Evolutionary conservation across 1,284 basidiomycete genomes (phyloP).

Genomic region (Malassezia obtusa): DNA sequence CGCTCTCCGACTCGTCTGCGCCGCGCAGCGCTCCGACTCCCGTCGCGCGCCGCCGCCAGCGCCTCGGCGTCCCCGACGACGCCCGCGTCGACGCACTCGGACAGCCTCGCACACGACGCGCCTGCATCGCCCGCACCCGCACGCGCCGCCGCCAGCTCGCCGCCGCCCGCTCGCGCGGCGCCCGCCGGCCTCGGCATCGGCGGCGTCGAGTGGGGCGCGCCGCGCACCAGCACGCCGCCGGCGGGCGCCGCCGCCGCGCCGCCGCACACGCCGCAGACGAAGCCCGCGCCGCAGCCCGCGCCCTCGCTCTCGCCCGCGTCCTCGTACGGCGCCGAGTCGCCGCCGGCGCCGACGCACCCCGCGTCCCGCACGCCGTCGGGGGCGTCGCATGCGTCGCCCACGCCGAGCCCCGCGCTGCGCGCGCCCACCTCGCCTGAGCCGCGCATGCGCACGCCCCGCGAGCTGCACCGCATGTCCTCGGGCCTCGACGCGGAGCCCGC

Average conservation of each 20-base stretch:
- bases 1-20: slow-evolving; percentile 3
- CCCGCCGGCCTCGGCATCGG: background rate
- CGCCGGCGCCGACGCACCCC: background rate
- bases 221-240: no score
- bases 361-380: background rate
- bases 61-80: background rate
- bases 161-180: background rate
- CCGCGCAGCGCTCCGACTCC: background rate
- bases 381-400: no score
- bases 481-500: no score
- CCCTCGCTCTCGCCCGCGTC: no score
- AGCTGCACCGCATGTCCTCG: background rate
- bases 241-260: no score
- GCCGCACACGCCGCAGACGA: no score
- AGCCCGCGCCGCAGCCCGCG: no score
- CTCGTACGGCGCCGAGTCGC: background rate
- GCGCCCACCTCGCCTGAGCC: background rate
- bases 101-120: no score
- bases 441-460: background rate
- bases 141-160: no score
- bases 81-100: background rate
- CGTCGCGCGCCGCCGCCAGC: background rate
- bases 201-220: background rate
- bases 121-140: background rate
- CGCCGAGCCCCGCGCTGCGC: no score